phyloP scores from a whole-genome alignment of 352 stramenopile genomes.

The Phytophthora agathidicida region DNA sequence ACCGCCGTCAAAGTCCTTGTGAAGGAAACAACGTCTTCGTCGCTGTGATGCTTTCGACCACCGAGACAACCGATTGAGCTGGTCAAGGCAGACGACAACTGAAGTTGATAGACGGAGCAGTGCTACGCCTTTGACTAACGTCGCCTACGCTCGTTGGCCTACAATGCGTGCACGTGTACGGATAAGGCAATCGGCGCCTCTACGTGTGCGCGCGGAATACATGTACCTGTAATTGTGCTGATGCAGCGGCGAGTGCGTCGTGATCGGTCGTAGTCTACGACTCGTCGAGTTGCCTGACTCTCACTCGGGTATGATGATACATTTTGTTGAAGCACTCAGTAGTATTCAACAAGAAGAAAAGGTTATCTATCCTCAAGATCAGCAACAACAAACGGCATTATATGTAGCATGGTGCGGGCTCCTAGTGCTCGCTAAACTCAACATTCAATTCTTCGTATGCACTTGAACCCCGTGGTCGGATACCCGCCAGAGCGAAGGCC shows the following conservation, averaged over 20 bases:
- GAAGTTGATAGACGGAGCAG: slow-evolving; percentile 20
- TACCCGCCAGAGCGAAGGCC: neutral
- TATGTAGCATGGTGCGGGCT: slow-evolving; percentile 3
- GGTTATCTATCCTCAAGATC: no score
- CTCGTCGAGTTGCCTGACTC: no score
- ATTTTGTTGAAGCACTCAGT: slow-evolving; percentile 10
- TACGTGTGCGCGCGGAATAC: no score
- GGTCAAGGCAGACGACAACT: slow-evolving; percentile 7
- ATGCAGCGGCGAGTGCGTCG: no score
- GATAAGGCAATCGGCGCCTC: no score
- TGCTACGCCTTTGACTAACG: slow-evolving; percentile 21
- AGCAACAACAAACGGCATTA: slow-evolving; percentile 11
- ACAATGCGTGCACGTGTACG: no score
- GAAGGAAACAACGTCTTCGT: no score
- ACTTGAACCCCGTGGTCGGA: neutral
- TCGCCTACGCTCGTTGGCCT: neutral
- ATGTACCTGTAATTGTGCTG: no score
- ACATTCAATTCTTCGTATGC: slow-evolving; percentile 19
- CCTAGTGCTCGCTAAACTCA: slow-evolving; percentile 16
- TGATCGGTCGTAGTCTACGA: no score
- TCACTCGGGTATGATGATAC: neutral
- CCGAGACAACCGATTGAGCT: slow-evolving; percentile 12
- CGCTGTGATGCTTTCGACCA: no score
- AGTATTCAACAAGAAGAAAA: no score
- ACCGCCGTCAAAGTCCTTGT: no score